Base-by-base conservation (phyloP, 176 grass and related monocot species). In the Alopecurus myosuroides region DNA sequence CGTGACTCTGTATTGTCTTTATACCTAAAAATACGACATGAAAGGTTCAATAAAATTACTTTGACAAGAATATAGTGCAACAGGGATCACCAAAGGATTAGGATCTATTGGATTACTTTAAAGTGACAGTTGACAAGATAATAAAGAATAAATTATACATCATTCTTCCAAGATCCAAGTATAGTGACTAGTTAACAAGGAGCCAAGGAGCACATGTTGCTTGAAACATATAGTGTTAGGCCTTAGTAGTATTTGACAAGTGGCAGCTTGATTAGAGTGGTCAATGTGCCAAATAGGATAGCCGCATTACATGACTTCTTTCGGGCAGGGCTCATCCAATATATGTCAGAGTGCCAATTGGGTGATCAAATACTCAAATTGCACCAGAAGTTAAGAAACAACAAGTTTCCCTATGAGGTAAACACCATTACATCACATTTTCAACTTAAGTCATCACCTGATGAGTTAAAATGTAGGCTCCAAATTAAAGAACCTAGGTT, bases 1-100 rank as follows among this genome's bases (percentile, higher is more conserved):
- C 83, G 89, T 31, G 83, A 87, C 28, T 93, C 87, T 11, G 50
- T 81, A 83, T 98, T 92, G 51, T 90, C 83, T 85, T 90, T 95
- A 70, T 98, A 98, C 85, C 95, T 98, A 80, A 78, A 86, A 63
- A 67, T 42, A 75, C 48, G 49, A 25, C 22, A 88, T 68, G 56
- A 74, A 82, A 93, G 40, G 52, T 83, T 77, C 6, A 75, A 84
- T 17, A 62, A 86, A 55, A 29, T 65, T 37, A 53, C 31, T 55
- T 78, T 33, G 15, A 58, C 8, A 78, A 60, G 71, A 86, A 4
- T 51, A 10, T 51, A 77, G 9, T 51, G 61, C 51, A 41, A 13
- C 33, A 82, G 15, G 45, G 74, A 51, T 42, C 52, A 22, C 57
- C 36, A 80, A 10, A 63, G 9, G 22, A 71, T 77, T 77, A 88